Evolutionary conservation across 805 yeast species (phyloP).

Genomic region (Lipomyces kockii): DNA sequence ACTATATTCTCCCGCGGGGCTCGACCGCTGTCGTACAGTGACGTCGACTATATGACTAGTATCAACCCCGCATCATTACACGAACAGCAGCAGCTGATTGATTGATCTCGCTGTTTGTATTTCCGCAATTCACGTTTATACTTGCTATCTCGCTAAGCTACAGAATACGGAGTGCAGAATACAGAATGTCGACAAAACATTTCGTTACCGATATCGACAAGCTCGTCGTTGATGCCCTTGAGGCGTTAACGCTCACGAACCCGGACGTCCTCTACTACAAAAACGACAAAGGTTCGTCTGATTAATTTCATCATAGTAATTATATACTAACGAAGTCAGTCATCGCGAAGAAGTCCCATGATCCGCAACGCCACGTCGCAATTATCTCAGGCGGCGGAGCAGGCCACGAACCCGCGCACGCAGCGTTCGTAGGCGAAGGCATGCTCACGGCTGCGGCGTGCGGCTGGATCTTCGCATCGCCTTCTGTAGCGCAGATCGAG

Average conservation of each 20-base stretch:
- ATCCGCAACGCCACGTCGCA: slow-evolving; percentile 52
- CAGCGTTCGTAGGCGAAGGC: slow-evolving; percentile 87
- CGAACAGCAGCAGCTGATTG: neutral
- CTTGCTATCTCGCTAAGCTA: neutral
- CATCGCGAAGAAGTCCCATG: slow-evolving; percentile 40
- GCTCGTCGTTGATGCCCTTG: slow-evolving; percentile 50
- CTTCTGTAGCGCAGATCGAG: slow-evolving; percentile 85
- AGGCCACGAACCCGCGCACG: slow-evolving; percentile 95
- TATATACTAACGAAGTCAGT: slow-evolving; percentile 16
- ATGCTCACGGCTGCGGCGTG: slow-evolving; percentile 84
- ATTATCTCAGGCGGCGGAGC: slow-evolving; percentile 91
- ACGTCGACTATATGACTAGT: neutral
- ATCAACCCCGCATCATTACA: neutral
- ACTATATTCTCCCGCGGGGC: no score
- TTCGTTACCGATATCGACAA: slow-evolving; percentile 43
- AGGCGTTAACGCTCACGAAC: slow-evolving; percentile 59
- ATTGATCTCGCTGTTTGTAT: neutral
- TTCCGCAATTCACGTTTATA: neutral
- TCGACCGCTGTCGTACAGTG: neutral
- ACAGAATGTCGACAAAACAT: slow-evolving; percentile 43
- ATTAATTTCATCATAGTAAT: neutral
- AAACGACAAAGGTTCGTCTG: slow-evolving; percentile 59
- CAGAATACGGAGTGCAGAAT: neutral
- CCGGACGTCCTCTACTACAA: slow-evolving; percentile 61
- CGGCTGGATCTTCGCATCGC: slow-evolving; percentile 93